Evolutionary conservation across 495 filamentous ascomycete species (phyloP).

Genomic region (Wilcoxina mikolae): DNA sequence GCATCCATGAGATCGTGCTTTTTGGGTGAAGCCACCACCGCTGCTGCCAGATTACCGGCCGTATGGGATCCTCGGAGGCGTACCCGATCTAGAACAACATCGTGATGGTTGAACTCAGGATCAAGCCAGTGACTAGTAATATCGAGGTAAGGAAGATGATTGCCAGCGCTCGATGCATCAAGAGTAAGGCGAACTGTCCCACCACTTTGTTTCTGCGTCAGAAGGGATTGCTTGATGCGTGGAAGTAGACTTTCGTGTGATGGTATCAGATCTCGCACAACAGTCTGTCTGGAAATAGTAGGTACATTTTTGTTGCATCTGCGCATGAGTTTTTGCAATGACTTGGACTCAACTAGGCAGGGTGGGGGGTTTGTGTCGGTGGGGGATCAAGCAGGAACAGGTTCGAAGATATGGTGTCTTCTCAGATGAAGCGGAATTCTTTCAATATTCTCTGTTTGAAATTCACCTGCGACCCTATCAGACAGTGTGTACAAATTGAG

Average conservation of each 20-base stretch:
- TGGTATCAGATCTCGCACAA: neutral
- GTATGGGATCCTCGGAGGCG: slow-evolving; percentile 8
- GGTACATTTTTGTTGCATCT: neutral
- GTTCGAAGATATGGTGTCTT: too few relatives aligned
- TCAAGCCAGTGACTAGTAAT: slow-evolving; percentile 12
- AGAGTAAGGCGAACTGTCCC: slow-evolving; percentile 6
- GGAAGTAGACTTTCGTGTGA: slow-evolving; percentile 1
- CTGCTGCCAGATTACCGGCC: slow-evolving; percentile 4
- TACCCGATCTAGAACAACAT: slow-evolving; percentile 4
- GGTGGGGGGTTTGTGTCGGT: too few relatives aligned
- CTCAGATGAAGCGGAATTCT: too few relatives aligned
- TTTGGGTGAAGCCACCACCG: neutral
- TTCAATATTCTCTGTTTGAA: too few relatives aligned
- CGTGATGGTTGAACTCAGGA: neutral
- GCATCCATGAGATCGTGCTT: neutral
- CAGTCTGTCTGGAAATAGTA: neutral
- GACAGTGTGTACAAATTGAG: too few relatives aligned
- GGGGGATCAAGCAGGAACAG: too few relatives aligned
- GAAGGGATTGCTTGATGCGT: neutral
- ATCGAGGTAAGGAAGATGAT: slow-evolving; percentile 7
- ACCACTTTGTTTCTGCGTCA: neutral
- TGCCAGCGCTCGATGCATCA: slow-evolving; percentile 7
- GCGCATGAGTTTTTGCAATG: neutral
- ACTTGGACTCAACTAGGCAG: neutral
- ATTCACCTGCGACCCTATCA: too few relatives aligned